Percentiles rank a stretch among this genome's conserved stretches.
Evolutionary conservation across 2,329 filamentous ascomycete genomes (phyloP).

Genomic region (Fusarium hostae): DNA sequence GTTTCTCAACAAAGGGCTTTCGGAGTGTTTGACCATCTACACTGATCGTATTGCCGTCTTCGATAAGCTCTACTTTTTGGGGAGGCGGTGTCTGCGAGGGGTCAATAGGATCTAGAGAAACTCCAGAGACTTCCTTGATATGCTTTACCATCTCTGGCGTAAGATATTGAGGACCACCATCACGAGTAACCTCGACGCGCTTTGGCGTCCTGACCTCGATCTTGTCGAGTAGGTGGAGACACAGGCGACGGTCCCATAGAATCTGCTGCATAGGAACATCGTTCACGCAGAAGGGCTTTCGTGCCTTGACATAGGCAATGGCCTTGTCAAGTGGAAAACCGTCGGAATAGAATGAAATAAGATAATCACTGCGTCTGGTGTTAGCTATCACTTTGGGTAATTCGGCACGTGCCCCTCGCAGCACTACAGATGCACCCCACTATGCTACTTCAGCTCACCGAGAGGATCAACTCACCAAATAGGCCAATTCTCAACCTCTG

Average conservation of each 20-base stretch:
- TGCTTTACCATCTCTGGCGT: constrained; percentile 83
- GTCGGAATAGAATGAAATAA: constrained; percentile 98
- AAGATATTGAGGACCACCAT: constrained; percentile 85
- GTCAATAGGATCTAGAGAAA: constrained; percentile 76
- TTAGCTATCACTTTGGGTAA: constrained; percentile 40
- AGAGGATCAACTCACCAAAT: constrained; percentile 70
- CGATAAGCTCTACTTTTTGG: constrained; percentile 82
- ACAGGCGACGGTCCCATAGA: constrained; percentile 93
- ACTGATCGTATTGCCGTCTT: constrained; percentile 86
- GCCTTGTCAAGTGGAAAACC: constrained; percentile 97
- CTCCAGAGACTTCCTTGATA: constrained; percentile 81
- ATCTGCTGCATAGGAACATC: constrained; percentile 98
- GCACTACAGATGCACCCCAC: constrained; percentile 37
- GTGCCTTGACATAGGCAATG: constrained; percentile 90
- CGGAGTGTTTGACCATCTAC: constrained; percentile 85
- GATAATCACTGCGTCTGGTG: constrained; percentile 73
- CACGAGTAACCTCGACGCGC: constrained; percentile 89
- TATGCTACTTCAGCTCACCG: constrained; percentile 52
- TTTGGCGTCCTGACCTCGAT: constrained; percentile 90
- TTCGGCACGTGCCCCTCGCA: constrained; percentile 43
- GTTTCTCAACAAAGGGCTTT: constrained; percentile 98
- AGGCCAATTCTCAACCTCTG: constrained; percentile 93
- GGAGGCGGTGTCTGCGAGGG: constrained; percentile 72
- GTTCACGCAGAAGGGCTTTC: constrained; percentile 97
- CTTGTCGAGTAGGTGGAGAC: constrained; percentile 86